Evolutionary conservation across 2,329 filamentous ascomycete genomes (phyloP).

Genomic region (Microdochium paspali): DNA sequence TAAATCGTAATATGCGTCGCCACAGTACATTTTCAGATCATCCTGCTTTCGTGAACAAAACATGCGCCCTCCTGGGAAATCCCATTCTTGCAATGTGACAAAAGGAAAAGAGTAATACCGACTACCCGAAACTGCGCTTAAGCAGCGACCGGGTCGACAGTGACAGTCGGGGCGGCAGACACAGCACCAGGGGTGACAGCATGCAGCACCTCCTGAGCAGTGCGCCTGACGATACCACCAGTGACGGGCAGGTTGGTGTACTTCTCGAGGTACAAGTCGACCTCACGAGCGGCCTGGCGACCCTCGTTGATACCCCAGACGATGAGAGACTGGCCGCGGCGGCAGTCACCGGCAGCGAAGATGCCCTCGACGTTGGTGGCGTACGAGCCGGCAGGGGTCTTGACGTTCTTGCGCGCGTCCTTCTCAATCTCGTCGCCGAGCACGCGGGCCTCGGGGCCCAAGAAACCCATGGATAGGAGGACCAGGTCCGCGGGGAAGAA

Average conservation of each 20-base stretch:
- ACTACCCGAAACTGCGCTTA: slow-evolving; percentile 3
- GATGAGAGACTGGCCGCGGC: slow-evolving; percentile 88
- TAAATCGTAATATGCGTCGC: background rate
- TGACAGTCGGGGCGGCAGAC: background rate
- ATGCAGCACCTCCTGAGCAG: slow-evolving; percentile 60
- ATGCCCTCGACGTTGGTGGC: slow-evolving; percentile 80
- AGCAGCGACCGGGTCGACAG: slow-evolving; percentile 1
- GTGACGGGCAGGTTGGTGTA: slow-evolving; percentile 77
- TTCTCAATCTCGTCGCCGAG: slow-evolving; percentile 84
- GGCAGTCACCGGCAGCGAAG: slow-evolving; percentile 91
- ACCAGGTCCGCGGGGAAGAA: slow-evolving; percentile 96
- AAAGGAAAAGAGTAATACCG: background rate
- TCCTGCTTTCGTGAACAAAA: too few species aligned
- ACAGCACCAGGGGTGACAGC: slow-evolving; percentile 11
- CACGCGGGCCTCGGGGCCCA: slow-evolving; percentile 83
- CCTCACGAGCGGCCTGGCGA: slow-evolving; percentile 82
- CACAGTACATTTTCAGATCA: too few species aligned
- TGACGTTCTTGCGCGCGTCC: slow-evolving; percentile 90
- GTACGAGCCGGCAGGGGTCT: slow-evolving; percentile 83
- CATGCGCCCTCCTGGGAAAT: too few species aligned
- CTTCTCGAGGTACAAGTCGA: slow-evolving; percentile 78
- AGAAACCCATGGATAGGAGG: slow-evolving; percentile 92
- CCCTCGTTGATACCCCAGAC: slow-evolving; percentile 99
- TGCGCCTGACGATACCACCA: slow-evolving; percentile 82
- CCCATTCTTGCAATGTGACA: too few species aligned